Evolutionary conservation across 257 asterid genomes (phyloP).

Genomic region (Nicotiana attenuata): DNA sequence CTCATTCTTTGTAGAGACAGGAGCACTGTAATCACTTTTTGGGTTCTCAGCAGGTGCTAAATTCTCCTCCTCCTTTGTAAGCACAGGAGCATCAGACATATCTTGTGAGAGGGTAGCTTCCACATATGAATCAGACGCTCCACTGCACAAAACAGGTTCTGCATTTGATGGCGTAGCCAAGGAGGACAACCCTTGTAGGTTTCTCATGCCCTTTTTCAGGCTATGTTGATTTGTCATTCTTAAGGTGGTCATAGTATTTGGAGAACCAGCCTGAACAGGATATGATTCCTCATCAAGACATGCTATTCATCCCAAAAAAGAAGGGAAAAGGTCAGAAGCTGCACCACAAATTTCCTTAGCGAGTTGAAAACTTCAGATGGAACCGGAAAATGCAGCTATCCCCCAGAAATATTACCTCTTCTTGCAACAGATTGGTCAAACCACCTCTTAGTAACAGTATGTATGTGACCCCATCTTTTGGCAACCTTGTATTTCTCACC

Average conservation of each 20-base stretch:
- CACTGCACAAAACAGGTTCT: slow-evolving; percentile 34
- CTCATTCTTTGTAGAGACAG: slow-evolving; percentile 43
- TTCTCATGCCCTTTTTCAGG: slow-evolving; percentile 52
- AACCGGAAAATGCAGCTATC: slow-evolving; percentile 17
- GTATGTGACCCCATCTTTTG: slow-evolving; percentile 70
- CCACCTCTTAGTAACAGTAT: slow-evolving; percentile 70
- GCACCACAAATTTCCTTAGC: slow-evolving; percentile 8
- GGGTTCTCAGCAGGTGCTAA: slow-evolving; percentile 36
- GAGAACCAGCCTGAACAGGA: slow-evolving; percentile 54
- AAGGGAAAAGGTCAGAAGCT: slow-evolving; percentile 27
- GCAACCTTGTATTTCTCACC: slow-evolving; percentile 95
- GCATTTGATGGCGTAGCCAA: slow-evolving; percentile 47
- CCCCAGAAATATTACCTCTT: slow-evolving; percentile 57
- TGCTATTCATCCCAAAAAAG: slow-evolving; percentile 44
- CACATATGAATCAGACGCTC: slow-evolving; percentile 42
- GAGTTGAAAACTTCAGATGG: neutral
- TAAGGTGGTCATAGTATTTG: slow-evolving; percentile 37
- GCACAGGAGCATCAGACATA: slow-evolving; percentile 33
- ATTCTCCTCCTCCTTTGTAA: slow-evolving; percentile 26
- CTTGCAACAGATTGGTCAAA: slow-evolving; percentile 79
- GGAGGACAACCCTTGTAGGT: slow-evolving; percentile 44
- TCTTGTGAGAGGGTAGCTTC: slow-evolving; percentile 35
- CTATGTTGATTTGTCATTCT: slow-evolving; percentile 43
- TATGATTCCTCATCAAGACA: slow-evolving; percentile 87
- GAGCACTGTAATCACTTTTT: slow-evolving; percentile 33